A percentile compares a stretch with the other conserved stretches of the same genome.
phyloP scores from a whole-genome alignment of 23 red algal species.

The Gracilaria gracilis region DNA sequence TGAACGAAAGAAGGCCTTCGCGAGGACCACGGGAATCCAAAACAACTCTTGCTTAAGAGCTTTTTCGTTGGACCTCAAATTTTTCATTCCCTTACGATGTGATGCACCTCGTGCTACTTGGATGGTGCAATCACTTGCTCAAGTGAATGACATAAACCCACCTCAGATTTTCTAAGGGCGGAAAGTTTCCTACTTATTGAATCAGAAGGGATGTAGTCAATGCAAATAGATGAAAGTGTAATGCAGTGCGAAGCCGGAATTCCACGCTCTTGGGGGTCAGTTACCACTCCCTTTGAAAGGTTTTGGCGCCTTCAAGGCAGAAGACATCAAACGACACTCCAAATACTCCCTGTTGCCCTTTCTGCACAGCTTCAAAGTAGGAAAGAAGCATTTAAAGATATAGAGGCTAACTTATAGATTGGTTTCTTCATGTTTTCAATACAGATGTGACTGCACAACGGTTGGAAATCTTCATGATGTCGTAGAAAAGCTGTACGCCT shows the following conservation, averaged over 20 bases:
- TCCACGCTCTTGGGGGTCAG: neutral
- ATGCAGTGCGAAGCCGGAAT: neutral
- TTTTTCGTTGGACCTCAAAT: neutral
- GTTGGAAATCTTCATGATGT: neutral
- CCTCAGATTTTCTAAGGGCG: neutral
- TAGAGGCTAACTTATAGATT: neutral
- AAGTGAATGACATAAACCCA: neutral
- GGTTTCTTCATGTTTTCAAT: neutral
- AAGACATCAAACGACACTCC: neutral
- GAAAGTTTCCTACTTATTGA: no score
- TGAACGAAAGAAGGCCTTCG: neutral
- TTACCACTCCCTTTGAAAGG: neutral
- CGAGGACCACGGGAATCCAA: neutral
- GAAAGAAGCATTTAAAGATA: neutral
- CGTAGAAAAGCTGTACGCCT: neutral
- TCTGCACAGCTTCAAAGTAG: neutral
- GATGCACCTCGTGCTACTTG: neutral
- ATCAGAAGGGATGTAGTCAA: neutral
- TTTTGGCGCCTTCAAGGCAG: neutral
- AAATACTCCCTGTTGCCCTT: neutral
- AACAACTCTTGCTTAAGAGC: neutral
- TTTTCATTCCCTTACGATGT: conserved; percentile 8
- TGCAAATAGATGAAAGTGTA: neutral
- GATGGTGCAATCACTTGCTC: neutral
- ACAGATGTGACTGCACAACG: neutral